Conservation (phyloP, 257 asterid genomes). For the Orobanche coerulescens region DNA sequence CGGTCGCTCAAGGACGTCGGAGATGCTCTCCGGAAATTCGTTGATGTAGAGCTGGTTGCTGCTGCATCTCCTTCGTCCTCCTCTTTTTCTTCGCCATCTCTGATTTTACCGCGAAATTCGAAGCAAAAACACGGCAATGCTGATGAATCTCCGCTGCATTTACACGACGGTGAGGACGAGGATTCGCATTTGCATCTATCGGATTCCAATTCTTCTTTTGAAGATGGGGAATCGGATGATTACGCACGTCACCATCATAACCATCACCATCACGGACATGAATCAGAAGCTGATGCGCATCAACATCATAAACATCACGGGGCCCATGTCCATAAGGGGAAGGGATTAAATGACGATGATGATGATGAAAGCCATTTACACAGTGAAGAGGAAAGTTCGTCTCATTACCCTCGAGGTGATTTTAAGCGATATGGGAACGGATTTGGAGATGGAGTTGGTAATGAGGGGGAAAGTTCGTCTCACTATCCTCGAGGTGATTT, state of each 20-base stretch:
- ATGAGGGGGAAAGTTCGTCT: constrained; percentile 3
- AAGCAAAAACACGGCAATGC: constrained; percentile 26
- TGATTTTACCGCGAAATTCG: constrained; percentile 53
- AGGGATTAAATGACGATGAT: constrained; percentile 19
- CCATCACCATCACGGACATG: constrained; percentile 20
- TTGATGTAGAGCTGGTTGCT: constrained; percentile 70
- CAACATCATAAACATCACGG: constrained; percentile 21
- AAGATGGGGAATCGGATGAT: constrained; percentile 31
- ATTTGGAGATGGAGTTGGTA: constrained; percentile 22
- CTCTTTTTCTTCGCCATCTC: constrained; percentile 63
- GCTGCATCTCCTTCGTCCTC: constrained; percentile 41
- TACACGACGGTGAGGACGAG: constrained; percentile 33
- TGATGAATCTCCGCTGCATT: constrained; percentile 30
- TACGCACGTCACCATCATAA: constrained; percentile 22
- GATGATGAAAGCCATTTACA: constrained; percentile 18
- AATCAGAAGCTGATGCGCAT: constrained; percentile 17
- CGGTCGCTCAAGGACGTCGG: constrained; percentile 78
- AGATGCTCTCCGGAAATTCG: constrained; percentile 79
- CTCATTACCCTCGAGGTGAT: background rate
- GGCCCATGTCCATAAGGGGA: constrained; percentile 19
- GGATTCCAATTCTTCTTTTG: constrained; percentile 55
- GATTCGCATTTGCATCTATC: constrained; percentile 53
- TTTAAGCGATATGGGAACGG: too few species aligned
- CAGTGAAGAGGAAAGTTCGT: constrained; percentile 16
- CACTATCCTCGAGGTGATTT: background rate